Base-by-base conservation (phyloP, 768 basidiomycete genomes). In the Suillus subaureus region DNA sequence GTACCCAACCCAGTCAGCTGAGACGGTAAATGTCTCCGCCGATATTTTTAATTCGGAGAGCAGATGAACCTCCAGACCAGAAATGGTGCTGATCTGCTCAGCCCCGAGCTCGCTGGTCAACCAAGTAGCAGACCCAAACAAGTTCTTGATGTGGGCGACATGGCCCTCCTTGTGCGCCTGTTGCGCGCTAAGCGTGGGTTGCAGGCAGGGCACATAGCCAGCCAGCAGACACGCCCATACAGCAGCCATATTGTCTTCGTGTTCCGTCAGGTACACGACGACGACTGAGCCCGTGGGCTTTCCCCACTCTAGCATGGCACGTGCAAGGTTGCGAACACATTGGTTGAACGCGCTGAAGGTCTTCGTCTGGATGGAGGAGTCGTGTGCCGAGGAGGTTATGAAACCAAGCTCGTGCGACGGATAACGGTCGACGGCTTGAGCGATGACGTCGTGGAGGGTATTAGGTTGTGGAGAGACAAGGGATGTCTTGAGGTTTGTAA, bases 181-280 rank as follows among this genome's bases (percentile, higher is more conserved):
- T 35, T 76, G 73, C 39, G 76, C 75, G 47, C 76, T 77, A 55
- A 77, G 61, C 0, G 75, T 72, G 23, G 75, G 76, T 45, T 76
- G 75, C 56, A 76, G 64, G 65, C 75, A 76, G n/a, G 76, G 75
- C 0, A 76, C 67, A 60, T 67, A 72, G 26, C 75, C 75, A 6
- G 74, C 76, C 26, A 76, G 66, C 2, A 76, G 63, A 58, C 73
- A 76, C 0, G 75, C 74, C 75, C 75, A 76, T 13, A 76, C 64
- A 5, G 75, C 76, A 3, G 67, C 69, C 75, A 77, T 76, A 54
- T 77, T 76, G 57, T 76, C 76, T 57, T 76, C 74, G 33, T 76
- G 75, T 43, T 76, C 76, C 0, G 74, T 76, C 28, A 76, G 66
- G 61, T 76, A 76, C 0, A 76, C 66, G 9, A 75, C 66, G 4